Evolutionary conservation across 306 rosid species (phyloP).

Genomic region (Trichosanthes cucumerina): DNA sequence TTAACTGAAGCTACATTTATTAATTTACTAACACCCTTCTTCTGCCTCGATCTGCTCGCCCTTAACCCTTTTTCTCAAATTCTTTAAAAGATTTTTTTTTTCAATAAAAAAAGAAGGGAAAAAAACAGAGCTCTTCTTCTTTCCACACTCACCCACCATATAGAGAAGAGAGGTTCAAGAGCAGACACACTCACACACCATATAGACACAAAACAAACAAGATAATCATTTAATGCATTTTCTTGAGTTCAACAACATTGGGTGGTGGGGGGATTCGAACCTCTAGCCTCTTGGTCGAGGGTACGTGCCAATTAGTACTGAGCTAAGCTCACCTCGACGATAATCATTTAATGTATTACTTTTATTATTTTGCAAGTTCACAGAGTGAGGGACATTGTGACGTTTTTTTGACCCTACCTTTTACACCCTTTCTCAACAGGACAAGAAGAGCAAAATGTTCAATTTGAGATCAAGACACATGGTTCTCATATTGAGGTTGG

Average conservation of each 20-base stretch:
- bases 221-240: neutral
- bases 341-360: neutral
- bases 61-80: neutral
- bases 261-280: too few species aligned
- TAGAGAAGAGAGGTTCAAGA: neutral
- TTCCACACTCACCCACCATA: neutral
- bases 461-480: constrained; percentile 82
- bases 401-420: neutral
- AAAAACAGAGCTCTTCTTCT: neutral
- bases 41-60: neutral
- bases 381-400: neutral
- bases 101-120: neutral
- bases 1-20: neutral
- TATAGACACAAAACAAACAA: neutral
- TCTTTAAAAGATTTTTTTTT: neutral
- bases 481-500: constrained; percentile 49
- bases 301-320: too few species aligned
- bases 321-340: too few species aligned
- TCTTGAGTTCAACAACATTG: too few species aligned
- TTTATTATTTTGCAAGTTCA: neutral
- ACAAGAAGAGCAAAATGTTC: constrained; percentile 77
- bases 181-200: neutral
- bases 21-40: neutral
- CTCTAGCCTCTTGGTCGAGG: too few species aligned
- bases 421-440: constrained; percentile 42